Percentiles rank a stretch among this genome's conserved stretches.
These are phyloP conservation scores for Candida dubliniensis DNA, from an alignment of 1,139 yeast genomes.

Conservation along the genomic window DNA sequence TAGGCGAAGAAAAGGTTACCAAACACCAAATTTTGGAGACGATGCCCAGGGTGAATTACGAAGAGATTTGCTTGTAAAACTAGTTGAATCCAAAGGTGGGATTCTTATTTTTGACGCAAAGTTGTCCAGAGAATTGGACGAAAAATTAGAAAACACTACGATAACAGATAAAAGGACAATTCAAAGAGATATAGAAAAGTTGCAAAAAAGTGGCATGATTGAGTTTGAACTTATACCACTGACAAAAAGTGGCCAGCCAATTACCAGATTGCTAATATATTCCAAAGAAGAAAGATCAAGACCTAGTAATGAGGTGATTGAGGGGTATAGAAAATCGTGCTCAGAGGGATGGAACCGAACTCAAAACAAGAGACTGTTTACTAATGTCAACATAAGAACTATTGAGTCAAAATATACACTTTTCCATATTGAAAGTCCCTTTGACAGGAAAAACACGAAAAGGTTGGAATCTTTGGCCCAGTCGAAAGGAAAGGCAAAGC, in stretches of 20 bases:
- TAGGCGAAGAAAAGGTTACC: neutral
- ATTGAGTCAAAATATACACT: constrained; percentile 35
- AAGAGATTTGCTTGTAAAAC: constrained; percentile 31
- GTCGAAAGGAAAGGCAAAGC: constrained; percentile 1
- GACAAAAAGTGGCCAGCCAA: constrained; percentile 29
- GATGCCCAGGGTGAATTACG: constrained; percentile 31
- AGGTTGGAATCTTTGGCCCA: constrained; percentile 24
- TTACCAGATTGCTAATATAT: constrained; percentile 36
- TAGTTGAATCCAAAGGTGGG: constrained; percentile 45
- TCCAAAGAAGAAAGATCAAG: constrained; percentile 26
- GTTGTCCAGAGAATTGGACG: constrained; percentile 38
- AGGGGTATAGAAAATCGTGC: constrained; percentile 25
- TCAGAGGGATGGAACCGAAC: constrained; percentile 24
- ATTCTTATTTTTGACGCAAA: constrained; percentile 37
- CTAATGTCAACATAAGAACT: constrained; percentile 18
- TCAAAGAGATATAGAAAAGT: constrained; percentile 40
- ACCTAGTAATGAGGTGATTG: constrained; percentile 30
- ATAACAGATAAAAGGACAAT: constrained; percentile 50
- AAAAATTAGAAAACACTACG: constrained; percentile 32
- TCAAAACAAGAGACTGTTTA: neutral
- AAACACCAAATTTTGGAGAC: neutral
- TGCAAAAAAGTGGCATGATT: constrained; percentile 24
- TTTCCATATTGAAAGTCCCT: constrained; percentile 16
- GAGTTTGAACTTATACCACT: constrained; percentile 30
- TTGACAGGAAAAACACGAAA: constrained; percentile 15